Base-by-base conservation (phyloP, 2,329 filamentous ascomycete species). In the Aspergillus brasiliensis region DNA sequence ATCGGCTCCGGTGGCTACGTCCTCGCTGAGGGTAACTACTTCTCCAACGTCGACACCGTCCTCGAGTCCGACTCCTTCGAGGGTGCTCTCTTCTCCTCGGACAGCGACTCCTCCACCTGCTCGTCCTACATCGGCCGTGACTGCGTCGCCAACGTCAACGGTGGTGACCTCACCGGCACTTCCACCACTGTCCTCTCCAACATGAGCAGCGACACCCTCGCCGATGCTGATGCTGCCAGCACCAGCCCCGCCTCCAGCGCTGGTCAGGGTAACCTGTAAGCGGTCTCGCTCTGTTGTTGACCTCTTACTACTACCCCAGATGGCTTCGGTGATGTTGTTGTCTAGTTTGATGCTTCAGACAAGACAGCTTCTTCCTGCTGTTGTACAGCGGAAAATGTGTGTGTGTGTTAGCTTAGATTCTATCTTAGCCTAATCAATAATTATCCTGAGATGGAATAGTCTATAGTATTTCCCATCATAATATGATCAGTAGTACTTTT, bases 11-110 rank as follows among this genome's bases (percentile, higher is more conserved):
- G 78, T 28, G 73, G 67, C 51, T 75, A 75, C 65, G 79, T 84
- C 44, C 75, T 86, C 19, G 82, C 81, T 2, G 84, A 86, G 75
- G 84, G 84, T 40, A 86, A 84, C 66, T 73, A 83, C 53, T 86
- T 86, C 79, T 80, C 84, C 73, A 82, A 84, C 66, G 79, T 86
- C 57, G 69, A 72, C 15, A 73, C 74, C 15, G 69, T 77, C 25
- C 71, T 82, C 49, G 76, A 81, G 59, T 11, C 51, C 51, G 64
- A 69, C 19, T 65, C 62, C 11, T 71, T 77, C 54, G 64, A 68
- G 28, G 80, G 79, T 8, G 62, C 75, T 60, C 65, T 81, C 57
- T 81, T 80, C 62, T 74, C 75, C 17, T 62, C 71, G 0, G 80
- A 78, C 67, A 67, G 72, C 31, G 69, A 68, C 44, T 85, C 83